phyloP scores from a whole-genome alignment of 805 yeast species.

The Groenewaldozyma salmanticensis region DNA sequence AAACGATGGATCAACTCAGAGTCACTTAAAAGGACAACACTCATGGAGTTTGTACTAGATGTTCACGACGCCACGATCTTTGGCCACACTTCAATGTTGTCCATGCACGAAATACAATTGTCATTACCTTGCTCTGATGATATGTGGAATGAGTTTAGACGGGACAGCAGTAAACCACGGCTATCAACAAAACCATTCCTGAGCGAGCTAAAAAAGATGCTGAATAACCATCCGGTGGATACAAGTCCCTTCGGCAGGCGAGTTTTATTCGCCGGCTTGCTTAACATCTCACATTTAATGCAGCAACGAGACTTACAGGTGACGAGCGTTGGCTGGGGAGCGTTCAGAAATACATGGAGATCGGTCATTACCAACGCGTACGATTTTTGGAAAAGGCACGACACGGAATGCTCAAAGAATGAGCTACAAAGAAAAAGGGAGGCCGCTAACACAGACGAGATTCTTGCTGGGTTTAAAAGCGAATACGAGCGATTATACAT shows the following conservation, averaged over 20 bases:
- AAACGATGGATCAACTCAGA: conserved; percentile 73
- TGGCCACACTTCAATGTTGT: conserved; percentile 55
- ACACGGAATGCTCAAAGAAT: conserved; percentile 12
- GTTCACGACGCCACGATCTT: conserved; percentile 68
- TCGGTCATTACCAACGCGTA: conserved; percentile 59
- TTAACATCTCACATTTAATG: conserved; percentile 60
- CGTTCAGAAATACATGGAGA: conserved; percentile 49
- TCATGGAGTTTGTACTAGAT: conserved; percentile 75
- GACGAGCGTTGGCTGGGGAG: conserved; percentile 35
- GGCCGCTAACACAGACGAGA: neutral
- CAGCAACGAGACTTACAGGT: conserved; percentile 62
- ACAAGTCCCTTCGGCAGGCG: conserved; percentile 55
- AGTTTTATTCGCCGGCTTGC: conserved; percentile 55
- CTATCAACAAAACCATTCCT: conserved; percentile 35
- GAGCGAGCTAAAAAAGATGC: conserved; percentile 44
- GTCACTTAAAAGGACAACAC: conserved; percentile 65
- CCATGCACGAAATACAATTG: conserved; percentile 52
- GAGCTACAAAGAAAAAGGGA: conserved; percentile 5
- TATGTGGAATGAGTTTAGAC: conserved; percentile 39
- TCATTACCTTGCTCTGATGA: conserved; percentile 55
- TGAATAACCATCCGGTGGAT: conserved; percentile 41
- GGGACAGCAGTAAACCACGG: conserved; percentile 16
- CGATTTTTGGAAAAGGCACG: conserved; percentile 49
- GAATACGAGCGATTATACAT: too few relatives aligned
- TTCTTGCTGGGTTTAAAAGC: conserved; percentile 31